These are phyloP conservation scores for Lojkania enalia DNA, from an alignment of 2,329 filamentous ascomycete genomes.

Conservation along the genomic window DNA sequence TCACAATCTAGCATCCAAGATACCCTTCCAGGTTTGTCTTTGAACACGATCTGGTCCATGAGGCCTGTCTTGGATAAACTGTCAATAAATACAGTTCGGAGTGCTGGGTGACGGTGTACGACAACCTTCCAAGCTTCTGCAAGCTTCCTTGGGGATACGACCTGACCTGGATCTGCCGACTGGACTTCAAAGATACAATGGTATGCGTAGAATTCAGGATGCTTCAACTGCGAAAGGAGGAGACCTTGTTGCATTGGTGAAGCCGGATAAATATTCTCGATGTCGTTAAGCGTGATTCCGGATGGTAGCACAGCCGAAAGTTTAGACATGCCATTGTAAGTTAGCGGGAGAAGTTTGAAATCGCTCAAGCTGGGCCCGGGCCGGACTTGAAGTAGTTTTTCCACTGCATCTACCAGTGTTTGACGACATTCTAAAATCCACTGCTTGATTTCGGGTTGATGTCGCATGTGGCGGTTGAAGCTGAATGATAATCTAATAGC, in stretches of 20 bases:
- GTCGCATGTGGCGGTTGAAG: constrained; percentile 37
- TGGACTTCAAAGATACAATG: constrained; percentile 35
- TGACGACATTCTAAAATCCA: constrained; percentile 35
- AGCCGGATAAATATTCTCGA: constrained; percentile 37
- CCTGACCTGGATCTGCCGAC: constrained; percentile 16
- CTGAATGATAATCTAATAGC: constrained; percentile 37
- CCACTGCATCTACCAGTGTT: constrained; percentile 34
- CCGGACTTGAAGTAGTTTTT: constrained; percentile 30
- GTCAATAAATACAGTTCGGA: constrained; percentile 41
- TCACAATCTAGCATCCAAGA: constrained; percentile 27
- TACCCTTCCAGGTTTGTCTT: constrained; percentile 29
- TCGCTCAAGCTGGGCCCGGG: constrained; percentile 31
- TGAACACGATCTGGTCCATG: constrained; percentile 40
- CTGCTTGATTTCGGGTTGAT: constrained; percentile 29
- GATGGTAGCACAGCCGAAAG: constrained; percentile 24
- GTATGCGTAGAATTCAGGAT: constrained; percentile 35
- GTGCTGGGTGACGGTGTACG: constrained; percentile 35
- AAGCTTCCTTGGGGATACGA: constrained; percentile 29
- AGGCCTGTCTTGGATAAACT: constrained; percentile 36
- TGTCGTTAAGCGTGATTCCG: constrained; percentile 21
- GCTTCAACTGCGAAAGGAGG: constrained; percentile 33
- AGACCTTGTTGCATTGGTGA: constrained; percentile 39
- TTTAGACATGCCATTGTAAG: constrained; percentile 34
- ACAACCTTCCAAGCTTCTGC: constrained; percentile 41
- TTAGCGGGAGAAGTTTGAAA: constrained; percentile 36